A percentile compares a stretch with the other conserved stretches of the same genome.
These are phyloP conservation scores for Trichoderma orchidacearum DNA, from an alignment of 495 filamentous ascomycete species.

Conservation along the genomic window DNA sequence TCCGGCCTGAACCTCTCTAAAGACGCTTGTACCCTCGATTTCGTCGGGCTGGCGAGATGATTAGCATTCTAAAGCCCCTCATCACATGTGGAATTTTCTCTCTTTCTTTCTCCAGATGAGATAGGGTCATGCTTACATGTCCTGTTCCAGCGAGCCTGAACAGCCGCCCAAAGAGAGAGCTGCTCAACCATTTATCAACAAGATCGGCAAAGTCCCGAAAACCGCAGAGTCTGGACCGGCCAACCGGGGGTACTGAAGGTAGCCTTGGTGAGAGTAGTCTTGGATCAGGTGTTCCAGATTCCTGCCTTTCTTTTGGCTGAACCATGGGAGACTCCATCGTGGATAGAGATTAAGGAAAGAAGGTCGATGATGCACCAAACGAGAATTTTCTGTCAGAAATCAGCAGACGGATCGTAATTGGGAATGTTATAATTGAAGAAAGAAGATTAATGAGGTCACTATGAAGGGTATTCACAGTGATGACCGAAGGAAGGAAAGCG, in stretches of 20 bases:
- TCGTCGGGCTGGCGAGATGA: conserved; percentile 36
- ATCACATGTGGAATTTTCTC: no score
- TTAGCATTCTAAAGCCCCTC: background rate
- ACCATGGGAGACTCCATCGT: background rate
- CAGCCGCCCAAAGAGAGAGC: background rate
- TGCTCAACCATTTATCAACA: background rate
- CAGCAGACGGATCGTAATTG: no score
- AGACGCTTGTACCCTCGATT: conserved; percentile 45
- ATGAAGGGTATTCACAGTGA: no score
- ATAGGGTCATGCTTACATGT: conserved; percentile 31
- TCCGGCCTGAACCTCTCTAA: conserved; percentile 67
- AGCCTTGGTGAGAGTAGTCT: background rate
- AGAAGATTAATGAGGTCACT: no score
- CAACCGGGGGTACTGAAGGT: background rate
- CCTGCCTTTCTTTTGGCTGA: background rate
- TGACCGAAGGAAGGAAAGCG: no score
- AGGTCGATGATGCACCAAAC: no score
- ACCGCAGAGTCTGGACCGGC: background rate
- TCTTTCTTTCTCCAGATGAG: conserved; percentile 1
- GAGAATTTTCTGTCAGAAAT: no score
- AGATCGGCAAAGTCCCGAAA: background rate
- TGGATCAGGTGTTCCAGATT: background rate
- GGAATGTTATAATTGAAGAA: no score
- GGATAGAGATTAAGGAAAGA: background rate
- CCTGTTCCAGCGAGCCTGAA: conserved; percentile 61